Conservation (phyloP, 108 stramenopile genomes). For the Parmales sp. region DNA sequence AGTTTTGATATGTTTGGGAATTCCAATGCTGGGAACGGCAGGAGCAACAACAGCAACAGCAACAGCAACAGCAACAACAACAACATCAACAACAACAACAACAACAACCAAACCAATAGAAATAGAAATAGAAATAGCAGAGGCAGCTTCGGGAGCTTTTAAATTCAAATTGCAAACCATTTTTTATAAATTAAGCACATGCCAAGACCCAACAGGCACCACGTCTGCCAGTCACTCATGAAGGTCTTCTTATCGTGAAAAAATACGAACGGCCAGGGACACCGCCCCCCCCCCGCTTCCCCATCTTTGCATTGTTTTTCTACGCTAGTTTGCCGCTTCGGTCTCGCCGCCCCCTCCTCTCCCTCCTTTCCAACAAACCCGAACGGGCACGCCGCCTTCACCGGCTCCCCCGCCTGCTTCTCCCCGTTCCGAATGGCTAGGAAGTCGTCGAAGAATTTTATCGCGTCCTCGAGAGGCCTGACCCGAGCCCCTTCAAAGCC, state of each 20-base stretch:
- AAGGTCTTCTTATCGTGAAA: slow-evolving; percentile 59
- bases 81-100: too few species aligned
- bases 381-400: not conserved
- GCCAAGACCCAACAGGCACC: too few species aligned
- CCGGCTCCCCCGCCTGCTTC: not conserved
- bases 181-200: too few species aligned
- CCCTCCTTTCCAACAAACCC: not conserved
- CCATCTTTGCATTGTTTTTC: not conserved
- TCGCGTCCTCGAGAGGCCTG: slow-evolving; percentile 46
- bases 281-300: slow-evolving; percentile 21
- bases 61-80: too few species aligned
- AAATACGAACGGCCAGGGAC: slow-evolving; percentile 79
- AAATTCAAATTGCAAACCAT: too few species aligned
- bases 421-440: slow-evolving; percentile 6
- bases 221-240: slow-evolving; percentile 63
- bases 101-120: too few species aligned
- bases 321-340: slow-evolving; percentile 16
- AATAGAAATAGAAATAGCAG: too few species aligned
- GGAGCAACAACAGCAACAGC: too few species aligned
- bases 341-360: slow-evolving; percentile 16
- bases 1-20: too few species aligned
- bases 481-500: slow-evolving; percentile 48
- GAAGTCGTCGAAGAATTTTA: slow-evolving; percentile 13
- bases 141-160: too few species aligned
- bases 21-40: too few species aligned